Conservation (phyloP, 768 basidiomycete genomes). For the Naganishia vaughanmartiniae region DNA sequence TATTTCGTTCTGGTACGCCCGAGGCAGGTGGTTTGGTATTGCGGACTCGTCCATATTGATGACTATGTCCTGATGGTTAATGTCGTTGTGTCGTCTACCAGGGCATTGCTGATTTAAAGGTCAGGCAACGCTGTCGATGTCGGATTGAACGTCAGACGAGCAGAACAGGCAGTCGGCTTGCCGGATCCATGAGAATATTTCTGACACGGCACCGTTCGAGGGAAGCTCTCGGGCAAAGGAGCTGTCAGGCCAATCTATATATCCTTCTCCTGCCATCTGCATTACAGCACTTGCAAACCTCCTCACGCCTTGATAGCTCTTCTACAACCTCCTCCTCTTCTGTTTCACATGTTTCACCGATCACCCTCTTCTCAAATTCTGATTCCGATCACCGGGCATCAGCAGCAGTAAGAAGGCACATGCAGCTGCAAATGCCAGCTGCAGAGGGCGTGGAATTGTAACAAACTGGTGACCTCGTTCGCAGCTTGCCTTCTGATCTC, state of each 20-base stretch:
- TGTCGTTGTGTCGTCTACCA: no score
- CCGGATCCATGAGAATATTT: neutral
- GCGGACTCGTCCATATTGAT: neutral
- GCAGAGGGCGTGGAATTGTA: neutral
- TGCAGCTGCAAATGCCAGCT: no score
- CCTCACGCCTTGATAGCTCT: neutral
- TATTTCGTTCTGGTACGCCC: constrained; percentile 56
- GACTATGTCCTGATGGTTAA: neutral
- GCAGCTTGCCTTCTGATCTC: neutral
- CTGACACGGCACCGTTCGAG: neutral
- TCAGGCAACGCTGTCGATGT: neutral
- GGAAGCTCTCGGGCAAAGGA: no score
- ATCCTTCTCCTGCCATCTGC: neutral
- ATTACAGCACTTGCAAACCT: neutral
- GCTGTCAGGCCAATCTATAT: neutral
- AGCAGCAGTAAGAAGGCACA: no score
- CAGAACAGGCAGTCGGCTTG: neutral
- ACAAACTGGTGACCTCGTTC: neutral
- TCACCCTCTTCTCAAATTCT: neutral
- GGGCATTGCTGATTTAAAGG: neutral
- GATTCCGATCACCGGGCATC: neutral
- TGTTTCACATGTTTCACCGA: neutral
- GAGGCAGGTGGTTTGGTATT: constrained; percentile 12
- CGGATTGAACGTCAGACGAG: neutral
- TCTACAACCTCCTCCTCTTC: neutral